A percentile compares a stretch with the other conserved stretches of the same genome.
phyloP scores from a whole-genome alignment of 192 early-diverging fungal species.

The Coemansia sp. region DNA sequence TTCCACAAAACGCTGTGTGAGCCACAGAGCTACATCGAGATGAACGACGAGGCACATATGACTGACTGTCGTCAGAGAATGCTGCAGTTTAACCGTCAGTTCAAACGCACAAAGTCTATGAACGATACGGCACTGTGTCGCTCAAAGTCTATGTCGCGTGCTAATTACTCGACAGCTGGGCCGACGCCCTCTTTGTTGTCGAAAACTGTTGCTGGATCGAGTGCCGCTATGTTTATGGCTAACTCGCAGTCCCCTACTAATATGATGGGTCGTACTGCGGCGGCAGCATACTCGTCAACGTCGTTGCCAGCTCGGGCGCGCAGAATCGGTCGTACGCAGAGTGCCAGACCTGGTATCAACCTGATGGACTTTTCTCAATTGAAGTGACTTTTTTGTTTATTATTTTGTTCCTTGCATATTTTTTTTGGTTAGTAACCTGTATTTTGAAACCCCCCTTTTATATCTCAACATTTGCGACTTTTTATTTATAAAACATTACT shows the following conservation, averaged over 20 bases:
- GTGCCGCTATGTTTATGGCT: conserved; percentile 15
- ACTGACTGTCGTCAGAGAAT: conserved; percentile 57
- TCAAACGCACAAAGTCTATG: conserved; percentile 58
- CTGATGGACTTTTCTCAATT: conserved; percentile 34
- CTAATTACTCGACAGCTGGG: background rate
- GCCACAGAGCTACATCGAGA: conserved; percentile 77
- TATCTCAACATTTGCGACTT: conserved; percentile 3
- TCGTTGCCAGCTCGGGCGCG: conserved; percentile 26
- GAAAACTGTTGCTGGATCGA: conserved; percentile 10
- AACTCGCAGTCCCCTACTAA: conserved; percentile 30
- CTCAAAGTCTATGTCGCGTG: conserved; percentile 1
- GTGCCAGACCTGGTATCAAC: conserved; percentile 45
- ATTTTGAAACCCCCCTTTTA: background rate
- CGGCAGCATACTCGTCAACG: conserved; percentile 19
- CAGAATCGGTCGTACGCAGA: conserved; percentile 41
- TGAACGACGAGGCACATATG: conserved; percentile 64
- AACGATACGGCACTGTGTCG: conserved; percentile 34
- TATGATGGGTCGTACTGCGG: background rate
- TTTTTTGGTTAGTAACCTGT: background rate
- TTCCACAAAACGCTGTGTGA: conserved; percentile 61
- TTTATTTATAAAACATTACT: background rate
- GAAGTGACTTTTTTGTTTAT: background rate
- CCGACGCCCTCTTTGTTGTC: background rate
- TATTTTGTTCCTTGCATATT: background rate
- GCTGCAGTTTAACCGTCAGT: conserved; percentile 55